A percentile compares a stretch with the other conserved stretches of the same genome.
These are phyloP conservation scores for Backusella macrospora DNA, from an alignment of 192 early-diverging fungal genomes.

Conservation along the genomic window DNA sequence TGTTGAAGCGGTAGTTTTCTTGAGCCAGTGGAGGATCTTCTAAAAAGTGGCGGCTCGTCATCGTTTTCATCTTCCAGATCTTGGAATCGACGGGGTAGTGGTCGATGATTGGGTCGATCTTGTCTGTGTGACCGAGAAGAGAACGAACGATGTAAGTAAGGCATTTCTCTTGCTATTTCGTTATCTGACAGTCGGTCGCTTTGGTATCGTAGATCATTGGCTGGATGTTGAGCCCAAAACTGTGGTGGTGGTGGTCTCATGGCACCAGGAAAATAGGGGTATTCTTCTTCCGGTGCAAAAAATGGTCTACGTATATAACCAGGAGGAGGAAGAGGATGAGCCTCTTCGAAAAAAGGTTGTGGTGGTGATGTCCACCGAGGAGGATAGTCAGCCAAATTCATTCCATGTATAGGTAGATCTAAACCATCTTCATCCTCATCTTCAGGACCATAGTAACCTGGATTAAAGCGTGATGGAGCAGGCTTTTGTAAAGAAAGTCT, in stretches of 20 bases:
- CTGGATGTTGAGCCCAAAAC: not conserved
- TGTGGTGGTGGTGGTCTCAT: not conserved
- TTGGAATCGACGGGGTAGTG: not conserved
- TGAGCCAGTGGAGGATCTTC: not conserved
- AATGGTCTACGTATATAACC: not conserved
- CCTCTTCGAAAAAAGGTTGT: not conserved
- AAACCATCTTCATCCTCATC: not conserved
- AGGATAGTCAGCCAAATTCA: not conserved
- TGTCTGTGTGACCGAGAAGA: not conserved
- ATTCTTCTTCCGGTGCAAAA: not conserved
- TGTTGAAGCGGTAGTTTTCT: not conserved
- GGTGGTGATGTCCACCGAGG: not conserved
- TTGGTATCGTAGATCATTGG: not conserved
- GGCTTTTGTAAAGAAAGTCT: not conserved
- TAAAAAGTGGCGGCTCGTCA: not conserved
- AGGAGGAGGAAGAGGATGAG: not conserved
- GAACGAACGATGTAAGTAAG: not conserved
- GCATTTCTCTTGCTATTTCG: not conserved
- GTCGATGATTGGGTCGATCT: not conserved
- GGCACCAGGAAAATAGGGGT: not conserved
- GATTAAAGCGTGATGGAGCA: not conserved
- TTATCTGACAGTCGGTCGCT: not conserved
- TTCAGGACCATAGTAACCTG: not conserved
- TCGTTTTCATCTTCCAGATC: not conserved
- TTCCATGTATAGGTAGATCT: not conserved